These are phyloP conservation scores for Solioccasus polychromus DNA, from an alignment of 768 basidiomycete genomes.

Conservation along the genomic window DNA sequence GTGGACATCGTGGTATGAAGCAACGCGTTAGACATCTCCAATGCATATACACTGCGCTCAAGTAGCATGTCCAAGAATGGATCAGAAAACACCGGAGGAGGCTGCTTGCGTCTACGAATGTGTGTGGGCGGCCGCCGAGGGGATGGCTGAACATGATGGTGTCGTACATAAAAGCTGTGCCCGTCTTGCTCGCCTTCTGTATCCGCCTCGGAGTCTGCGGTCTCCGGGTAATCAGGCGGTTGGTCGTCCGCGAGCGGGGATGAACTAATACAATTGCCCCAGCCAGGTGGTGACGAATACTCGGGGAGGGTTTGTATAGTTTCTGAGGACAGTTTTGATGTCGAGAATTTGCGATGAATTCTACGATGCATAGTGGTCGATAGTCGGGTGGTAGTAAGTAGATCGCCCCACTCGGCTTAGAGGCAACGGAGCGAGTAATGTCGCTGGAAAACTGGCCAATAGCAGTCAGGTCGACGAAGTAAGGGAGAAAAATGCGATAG, in stretches of 20 bases:
- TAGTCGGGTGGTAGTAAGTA: constrained; percentile 9
- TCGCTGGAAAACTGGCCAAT: no score
- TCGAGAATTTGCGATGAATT: constrained; percentile 54
- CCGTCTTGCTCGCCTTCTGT: constrained; percentile 40
- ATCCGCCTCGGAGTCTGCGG: constrained; percentile 72
- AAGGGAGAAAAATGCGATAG: constrained; percentile 5
- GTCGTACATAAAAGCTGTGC: constrained; percentile 20
- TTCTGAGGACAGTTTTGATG: constrained; percentile 61
- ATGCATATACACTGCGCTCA: constrained; percentile 77
- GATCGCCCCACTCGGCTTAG: constrained; percentile 16
- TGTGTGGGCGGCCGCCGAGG: constrained; percentile 30
- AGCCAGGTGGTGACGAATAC: constrained; percentile 45
- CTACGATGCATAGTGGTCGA: constrained; percentile 24
- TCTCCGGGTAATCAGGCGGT: constrained; percentile 76
- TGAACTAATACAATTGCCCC: constrained; percentile 13
- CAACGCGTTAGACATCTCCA: constrained; percentile 82
- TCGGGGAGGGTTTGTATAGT: constrained; percentile 63
- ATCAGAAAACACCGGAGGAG: constrained; percentile 36
- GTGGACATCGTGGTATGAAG: constrained; percentile 75
- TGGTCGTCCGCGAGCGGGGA: constrained; percentile 40
- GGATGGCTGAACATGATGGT: constrained; percentile 30
- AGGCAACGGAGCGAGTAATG: not conserved
- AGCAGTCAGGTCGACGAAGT: no score
- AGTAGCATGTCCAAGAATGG: constrained; percentile 74
- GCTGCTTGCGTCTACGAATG: constrained; percentile 28